Evolutionary conservation across 1,284 basidiomycete species (phyloP).

Genomic region (Pseudomicrostroma phylloplanum): DNA sequence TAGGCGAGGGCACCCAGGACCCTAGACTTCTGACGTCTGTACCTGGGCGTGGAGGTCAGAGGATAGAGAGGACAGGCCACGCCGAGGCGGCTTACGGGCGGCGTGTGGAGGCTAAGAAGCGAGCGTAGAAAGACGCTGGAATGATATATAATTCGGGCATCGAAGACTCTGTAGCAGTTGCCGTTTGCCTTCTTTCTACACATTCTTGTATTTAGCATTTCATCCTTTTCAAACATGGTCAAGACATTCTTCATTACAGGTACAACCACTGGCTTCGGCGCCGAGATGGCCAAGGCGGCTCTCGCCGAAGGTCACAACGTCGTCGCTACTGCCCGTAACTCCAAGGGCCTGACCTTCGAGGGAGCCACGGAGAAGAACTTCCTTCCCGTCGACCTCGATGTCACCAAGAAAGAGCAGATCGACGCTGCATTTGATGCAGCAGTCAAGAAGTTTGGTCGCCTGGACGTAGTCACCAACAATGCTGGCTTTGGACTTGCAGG

Average conservation of each 20-base stretch:
- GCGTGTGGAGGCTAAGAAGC: too few species aligned
- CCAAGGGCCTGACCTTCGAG: slow-evolving; percentile 21
- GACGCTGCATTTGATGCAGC: slow-evolving; percentile 46
- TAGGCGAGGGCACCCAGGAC: too few species aligned
- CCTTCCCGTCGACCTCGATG: slow-evolving; percentile 32
- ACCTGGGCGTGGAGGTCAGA: too few species aligned
- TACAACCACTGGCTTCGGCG: slow-evolving; percentile 51
- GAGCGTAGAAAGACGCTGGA: too few species aligned
- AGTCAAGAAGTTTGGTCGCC: slow-evolving; percentile 49
- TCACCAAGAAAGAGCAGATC: slow-evolving; percentile 45
- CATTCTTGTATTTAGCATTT: too few species aligned
- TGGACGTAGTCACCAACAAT: slow-evolving; percentile 54
- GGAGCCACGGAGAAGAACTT: slow-evolving; percentile 21
- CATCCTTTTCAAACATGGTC: slow-evolving; percentile 18
- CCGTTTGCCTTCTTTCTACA: too few species aligned
- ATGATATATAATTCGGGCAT: too few species aligned
- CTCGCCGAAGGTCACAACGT: slow-evolving; percentile 44
- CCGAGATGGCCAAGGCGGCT: slow-evolving; percentile 70
- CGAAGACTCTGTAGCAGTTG: too few species aligned
- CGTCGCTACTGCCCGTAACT: slow-evolving; percentile 38
- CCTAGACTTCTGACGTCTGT: too few species aligned
- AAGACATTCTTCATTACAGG: slow-evolving; percentile 50
- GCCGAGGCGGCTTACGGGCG: too few species aligned
- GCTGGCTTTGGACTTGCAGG: slow-evolving; percentile 49
- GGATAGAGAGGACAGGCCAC: too few species aligned